Percentiles rank a stretch among this genome's conserved stretches.
Evolutionary conservation across 2,329 filamentous ascomycete genomes (phyloP).

Genomic region (Hysterium pulicare): DNA sequence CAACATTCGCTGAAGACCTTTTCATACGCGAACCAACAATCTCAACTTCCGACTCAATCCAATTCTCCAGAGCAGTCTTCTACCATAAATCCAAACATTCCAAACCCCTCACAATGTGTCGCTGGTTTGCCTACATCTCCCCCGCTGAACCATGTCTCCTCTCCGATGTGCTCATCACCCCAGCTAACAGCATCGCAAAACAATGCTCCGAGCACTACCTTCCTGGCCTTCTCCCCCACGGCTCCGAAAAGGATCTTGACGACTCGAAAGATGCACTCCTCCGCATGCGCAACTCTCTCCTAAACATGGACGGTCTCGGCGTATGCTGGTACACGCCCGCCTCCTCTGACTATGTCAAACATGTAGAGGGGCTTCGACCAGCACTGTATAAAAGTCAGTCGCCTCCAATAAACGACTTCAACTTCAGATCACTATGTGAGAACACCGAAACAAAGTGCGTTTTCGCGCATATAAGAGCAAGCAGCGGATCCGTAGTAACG

Average conservation of each 20-base stretch:
- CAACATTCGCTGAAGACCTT: too few relatives aligned
- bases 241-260: slow-evolving; percentile 37
- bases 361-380: slow-evolving; percentile 40
- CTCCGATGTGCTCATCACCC: slow-evolving; percentile 44
- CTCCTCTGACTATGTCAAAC: slow-evolving; percentile 39
- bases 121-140: slow-evolving; percentile 57
- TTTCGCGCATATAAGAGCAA: slow-evolving; percentile 54
- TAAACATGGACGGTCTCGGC: slow-evolving; percentile 57
- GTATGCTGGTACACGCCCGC: slow-evolving; percentile 53
- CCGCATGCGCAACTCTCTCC: slow-evolving; percentile 49
- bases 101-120: slow-evolving; percentile 40
- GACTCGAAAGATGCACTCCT: slow-evolving; percentile 43
- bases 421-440: slow-evolving; percentile 51
- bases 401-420: slow-evolving; percentile 52
- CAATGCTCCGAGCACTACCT: slow-evolving; percentile 54
- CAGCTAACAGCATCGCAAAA: slow-evolving; percentile 42
- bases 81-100: too few relatives aligned
- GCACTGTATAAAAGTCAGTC: slow-evolving; percentile 52
- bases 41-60: too few relatives aligned
- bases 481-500: slow-evolving; percentile 47
- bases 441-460: slow-evolving; percentile 51
- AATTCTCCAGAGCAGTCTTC: too few relatives aligned
- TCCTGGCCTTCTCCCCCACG: slow-evolving; percentile 50
- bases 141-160: slow-evolving; percentile 52
- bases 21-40: too few relatives aligned